These are phyloP conservation scores for Solanum virginianum DNA, from an alignment of 257 asterid genomes.

Conservation along the genomic window DNA sequence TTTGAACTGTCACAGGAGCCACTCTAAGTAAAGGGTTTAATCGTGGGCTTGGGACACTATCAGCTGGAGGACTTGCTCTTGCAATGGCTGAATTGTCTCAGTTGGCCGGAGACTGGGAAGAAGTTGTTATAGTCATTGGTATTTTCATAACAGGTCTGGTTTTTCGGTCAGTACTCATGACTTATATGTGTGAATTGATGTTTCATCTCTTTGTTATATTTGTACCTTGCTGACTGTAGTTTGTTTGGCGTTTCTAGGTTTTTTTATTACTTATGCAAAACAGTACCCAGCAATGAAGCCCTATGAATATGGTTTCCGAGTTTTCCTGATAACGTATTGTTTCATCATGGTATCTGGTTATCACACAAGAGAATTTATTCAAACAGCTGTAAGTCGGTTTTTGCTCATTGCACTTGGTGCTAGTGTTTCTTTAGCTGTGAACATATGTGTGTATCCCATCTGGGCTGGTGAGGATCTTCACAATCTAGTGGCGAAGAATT, in stretches of 20 bases:
- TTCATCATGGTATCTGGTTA: slow-evolving; percentile 72
- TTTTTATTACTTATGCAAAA: slow-evolving; percentile 41
- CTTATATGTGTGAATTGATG: background rate
- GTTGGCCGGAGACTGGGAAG: slow-evolving; percentile 39
- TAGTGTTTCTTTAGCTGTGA: slow-evolving; percentile 40
- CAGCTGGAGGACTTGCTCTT: slow-evolving; percentile 79
- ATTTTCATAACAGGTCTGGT: slow-evolving; percentile 35
- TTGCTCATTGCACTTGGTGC: slow-evolving; percentile 68
- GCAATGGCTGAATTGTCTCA: slow-evolving; percentile 59
- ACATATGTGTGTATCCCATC: slow-evolving; percentile 60
- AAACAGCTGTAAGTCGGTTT: slow-evolving; percentile 48
- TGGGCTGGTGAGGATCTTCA: slow-evolving; percentile 93
- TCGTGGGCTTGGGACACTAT: slow-evolving; percentile 81
- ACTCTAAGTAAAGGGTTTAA: slow-evolving; percentile 83
- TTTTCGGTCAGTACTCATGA: background rate
- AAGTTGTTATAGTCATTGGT: slow-evolving; percentile 9
- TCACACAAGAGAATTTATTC: slow-evolving; percentile 36
- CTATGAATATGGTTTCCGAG: slow-evolving; percentile 72
- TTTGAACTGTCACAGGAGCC: slow-evolving; percentile 42
- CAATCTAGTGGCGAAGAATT: slow-evolving; percentile 52
- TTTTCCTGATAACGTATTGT: slow-evolving; percentile 62
- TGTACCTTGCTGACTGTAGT: background rate
- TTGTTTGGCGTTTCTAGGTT: slow-evolving; percentile 23
- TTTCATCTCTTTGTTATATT: background rate
- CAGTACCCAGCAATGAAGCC: slow-evolving; percentile 63